A percentile compares a stretch with the other conserved stretches of the same genome.
phyloP scores from a whole-genome alignment of 208 protist species.

The Trypanosoma melophagium region DNA sequence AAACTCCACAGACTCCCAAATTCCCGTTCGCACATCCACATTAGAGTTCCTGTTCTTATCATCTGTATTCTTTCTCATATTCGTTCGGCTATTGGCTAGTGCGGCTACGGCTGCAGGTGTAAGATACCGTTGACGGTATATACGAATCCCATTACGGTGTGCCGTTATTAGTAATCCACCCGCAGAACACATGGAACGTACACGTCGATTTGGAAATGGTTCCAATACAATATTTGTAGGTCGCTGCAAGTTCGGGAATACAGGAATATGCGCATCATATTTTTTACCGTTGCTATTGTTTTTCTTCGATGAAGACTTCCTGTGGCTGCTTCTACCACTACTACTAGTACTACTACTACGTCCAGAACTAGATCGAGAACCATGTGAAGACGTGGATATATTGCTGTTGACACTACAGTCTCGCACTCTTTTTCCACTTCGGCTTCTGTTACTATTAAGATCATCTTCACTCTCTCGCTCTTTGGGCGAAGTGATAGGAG shows the following conservation, averaged over 20 bases:
- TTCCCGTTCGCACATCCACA: slow-evolving; percentile 29
- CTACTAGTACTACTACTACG: background rate
- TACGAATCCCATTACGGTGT: slow-evolving; percentile 48
- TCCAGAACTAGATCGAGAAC: slow-evolving; percentile 2
- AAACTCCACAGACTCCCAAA: slow-evolving; percentile 46
- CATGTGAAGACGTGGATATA: too few species aligned
- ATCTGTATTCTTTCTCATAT: background rate
- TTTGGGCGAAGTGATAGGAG: background rate
- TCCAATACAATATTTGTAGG: slow-evolving; percentile 40
- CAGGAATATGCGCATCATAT: slow-evolving; percentile 30
- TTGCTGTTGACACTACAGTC: too few species aligned
- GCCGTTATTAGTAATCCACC: slow-evolving; percentile 38
- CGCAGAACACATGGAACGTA: slow-evolving; percentile 34
- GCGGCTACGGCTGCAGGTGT: background rate
- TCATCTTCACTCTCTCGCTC: background rate
- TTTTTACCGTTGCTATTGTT: slow-evolving; percentile 2
- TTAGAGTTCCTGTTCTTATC: background rate
- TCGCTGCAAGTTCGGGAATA: slow-evolving; percentile 24
- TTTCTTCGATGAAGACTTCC: background rate
- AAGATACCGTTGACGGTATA: slow-evolving; percentile 35
- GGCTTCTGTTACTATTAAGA: background rate
- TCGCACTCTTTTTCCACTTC: too few species aligned
- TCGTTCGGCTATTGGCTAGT: background rate
- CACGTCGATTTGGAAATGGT: slow-evolving; percentile 41
- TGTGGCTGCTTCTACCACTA: background rate